Evolutionary conservation across 495 filamentous ascomycete genomes (phyloP).

Genomic region (Amniculicola lignicola): DNA sequence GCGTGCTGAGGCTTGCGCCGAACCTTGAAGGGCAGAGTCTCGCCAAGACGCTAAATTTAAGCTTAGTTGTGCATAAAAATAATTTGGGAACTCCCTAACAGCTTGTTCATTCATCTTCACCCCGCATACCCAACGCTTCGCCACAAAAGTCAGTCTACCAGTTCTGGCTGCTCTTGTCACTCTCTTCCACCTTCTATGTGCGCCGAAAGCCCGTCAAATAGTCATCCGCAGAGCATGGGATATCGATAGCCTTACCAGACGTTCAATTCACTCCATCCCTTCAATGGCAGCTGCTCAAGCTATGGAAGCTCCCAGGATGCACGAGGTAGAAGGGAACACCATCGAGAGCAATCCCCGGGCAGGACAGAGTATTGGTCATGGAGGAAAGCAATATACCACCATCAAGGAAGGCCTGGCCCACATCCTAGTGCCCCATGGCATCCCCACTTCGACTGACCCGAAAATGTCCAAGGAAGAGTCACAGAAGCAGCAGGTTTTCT

Average conservation of each 20-base stretch:
- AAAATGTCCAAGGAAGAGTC: constrained; percentile 44
- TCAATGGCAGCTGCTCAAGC: constrained; percentile 7
- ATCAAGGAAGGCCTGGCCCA: constrained; percentile 67
- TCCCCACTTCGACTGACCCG: constrained; percentile 39
- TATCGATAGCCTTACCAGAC: constrained; percentile 8
- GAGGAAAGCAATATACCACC: constrained; percentile 57
- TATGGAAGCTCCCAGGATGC: not conserved
- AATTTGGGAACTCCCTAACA: constrained; percentile 3
- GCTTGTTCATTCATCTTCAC: not conserved
- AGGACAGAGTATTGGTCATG: constrained; percentile 42
- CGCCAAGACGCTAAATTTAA: constrained; percentile 32
- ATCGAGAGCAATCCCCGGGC: constrained; percentile 31
- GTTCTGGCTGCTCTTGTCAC: constrained; percentile 15
- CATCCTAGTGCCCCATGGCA: constrained; percentile 59
- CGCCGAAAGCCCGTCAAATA: constrained; percentile 15
- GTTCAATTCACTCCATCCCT: not conserved
- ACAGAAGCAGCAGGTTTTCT: constrained; percentile 79
- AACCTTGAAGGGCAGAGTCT: not conserved
- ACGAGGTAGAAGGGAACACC: not conserved
- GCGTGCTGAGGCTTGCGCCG: no score
- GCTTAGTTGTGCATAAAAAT: constrained; percentile 22
- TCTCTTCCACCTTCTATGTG: constrained; percentile 19
- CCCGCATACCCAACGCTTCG: not conserved
- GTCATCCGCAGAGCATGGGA: constrained; percentile 8
- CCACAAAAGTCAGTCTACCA: no score